Conservation (phyloP, 768 basidiomycete species). For the Kwoniella botswanensis region DNA sequence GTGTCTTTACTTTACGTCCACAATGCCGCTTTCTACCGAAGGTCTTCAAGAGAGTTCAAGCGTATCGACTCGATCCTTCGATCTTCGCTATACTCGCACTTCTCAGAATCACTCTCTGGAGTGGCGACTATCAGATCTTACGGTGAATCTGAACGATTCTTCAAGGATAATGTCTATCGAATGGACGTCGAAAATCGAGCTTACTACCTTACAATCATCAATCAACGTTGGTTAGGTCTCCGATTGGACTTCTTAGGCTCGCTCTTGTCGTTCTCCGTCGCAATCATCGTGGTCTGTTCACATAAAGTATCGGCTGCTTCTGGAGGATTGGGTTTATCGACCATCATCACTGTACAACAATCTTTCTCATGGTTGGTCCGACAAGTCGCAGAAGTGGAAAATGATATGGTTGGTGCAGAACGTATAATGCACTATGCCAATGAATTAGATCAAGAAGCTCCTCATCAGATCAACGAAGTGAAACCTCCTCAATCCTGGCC, state of each 20-base stretch:
- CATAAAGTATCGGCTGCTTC: constrained; percentile 80
- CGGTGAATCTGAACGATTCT: constrained; percentile 76
- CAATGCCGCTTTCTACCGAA: constrained; percentile 79
- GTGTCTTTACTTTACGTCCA: constrained; percentile 70
- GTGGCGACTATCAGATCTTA: constrained; percentile 87
- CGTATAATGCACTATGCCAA: constrained; percentile 75
- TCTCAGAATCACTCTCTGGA: constrained; percentile 87
- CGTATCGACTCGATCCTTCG: constrained; percentile 76
- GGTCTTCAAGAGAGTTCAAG: constrained; percentile 86
- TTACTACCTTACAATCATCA: constrained; percentile 83
- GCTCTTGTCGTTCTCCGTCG: constrained; percentile 75
- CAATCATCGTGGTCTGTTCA: constrained; percentile 76
- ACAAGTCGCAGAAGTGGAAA: constrained; percentile 73
- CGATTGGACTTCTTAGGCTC: constrained; percentile 86
- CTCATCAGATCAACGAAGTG: constrained; percentile 68
- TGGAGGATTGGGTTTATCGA: constrained; percentile 78
- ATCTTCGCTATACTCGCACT: constrained; percentile 85
- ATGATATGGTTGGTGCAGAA: constrained; percentile 76
- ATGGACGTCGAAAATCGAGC: constrained; percentile 83
- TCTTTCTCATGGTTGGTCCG: constrained; percentile 57
- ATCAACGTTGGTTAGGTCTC: constrained; percentile 83
- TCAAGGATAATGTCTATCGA: constrained; percentile 71
- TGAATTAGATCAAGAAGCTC: constrained; percentile 79
- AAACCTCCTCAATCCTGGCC: constrained; percentile 76
- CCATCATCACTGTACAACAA: constrained; percentile 74